These are phyloP conservation scores for Diaporthe sp. DNA, from an alignment of 2,329 filamentous ascomycete genomes.

Conservation along the genomic window DNA sequence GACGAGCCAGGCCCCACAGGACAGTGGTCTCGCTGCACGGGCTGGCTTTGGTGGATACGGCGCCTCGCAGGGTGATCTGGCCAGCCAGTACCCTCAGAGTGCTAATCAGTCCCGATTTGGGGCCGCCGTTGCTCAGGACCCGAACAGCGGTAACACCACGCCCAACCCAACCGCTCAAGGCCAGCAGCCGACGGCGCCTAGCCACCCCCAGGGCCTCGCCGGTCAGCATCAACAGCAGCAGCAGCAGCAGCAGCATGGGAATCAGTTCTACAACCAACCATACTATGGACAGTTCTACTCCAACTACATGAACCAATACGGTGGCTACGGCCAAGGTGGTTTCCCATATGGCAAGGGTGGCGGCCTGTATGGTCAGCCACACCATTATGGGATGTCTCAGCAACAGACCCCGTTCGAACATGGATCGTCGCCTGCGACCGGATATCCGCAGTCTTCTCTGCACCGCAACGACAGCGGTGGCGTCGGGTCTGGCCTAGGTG, in stretches of 20 bases:
- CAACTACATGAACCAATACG: conserved; percentile 69
- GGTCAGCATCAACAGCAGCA: conserved; percentile 57
- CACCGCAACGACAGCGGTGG: conserved; percentile 65
- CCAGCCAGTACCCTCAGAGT: conserved; percentile 81
- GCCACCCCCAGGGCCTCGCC: conserved; percentile 54
- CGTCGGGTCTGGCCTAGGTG: conserved; percentile 64
- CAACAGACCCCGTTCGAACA: conserved; percentile 71
- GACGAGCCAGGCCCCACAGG: conserved; percentile 79
- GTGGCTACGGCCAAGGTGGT: conserved; percentile 65
- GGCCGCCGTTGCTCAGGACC: conserved; percentile 74
- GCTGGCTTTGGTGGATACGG: conserved; percentile 82
- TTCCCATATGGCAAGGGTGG: conserved; percentile 70
- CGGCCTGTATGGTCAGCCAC: conserved; percentile 67
- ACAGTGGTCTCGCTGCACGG: conserved; percentile 52
- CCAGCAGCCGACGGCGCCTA: conserved; percentile 54
- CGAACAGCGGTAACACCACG: conserved; percentile 91
- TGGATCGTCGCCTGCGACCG: conserved; percentile 64
- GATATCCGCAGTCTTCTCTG: conserved; percentile 67
- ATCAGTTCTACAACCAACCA: conserved; percentile 65
- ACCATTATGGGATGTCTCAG: conserved; percentile 67
- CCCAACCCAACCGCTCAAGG: conserved; percentile 81
- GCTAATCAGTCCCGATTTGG: conserved; percentile 75
- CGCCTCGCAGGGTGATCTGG: conserved; percentile 73
- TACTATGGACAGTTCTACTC: conserved; percentile 77
- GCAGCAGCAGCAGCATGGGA: conserved; percentile 56